These are phyloP conservation scores for Cadophora luteo-olivacea DNA, from an alignment of 2,329 filamentous ascomycete genomes.

Conservation along the genomic window DNA sequence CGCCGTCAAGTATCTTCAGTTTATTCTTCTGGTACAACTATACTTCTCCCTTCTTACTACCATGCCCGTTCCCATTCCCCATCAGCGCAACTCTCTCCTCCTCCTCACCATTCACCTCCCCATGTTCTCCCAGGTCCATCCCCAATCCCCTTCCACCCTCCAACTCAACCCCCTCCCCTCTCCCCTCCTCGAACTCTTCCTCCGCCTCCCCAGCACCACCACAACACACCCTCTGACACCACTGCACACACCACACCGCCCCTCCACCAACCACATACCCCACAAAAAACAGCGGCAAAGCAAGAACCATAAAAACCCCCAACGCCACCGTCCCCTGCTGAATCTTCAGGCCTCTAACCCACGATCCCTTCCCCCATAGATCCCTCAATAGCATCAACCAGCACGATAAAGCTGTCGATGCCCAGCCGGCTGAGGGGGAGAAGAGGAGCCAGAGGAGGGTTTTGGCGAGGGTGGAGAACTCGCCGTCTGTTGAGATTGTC, in stretches of 20 bases:
- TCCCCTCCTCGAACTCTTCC: neutral
- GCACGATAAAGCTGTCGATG: slow-evolving; percentile 16
- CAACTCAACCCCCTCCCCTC: no score
- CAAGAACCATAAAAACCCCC: slow-evolving; percentile 2
- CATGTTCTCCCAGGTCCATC: neutral
- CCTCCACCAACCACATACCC: slow-evolving; percentile 13
- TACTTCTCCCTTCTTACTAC: slow-evolving; percentile 8
- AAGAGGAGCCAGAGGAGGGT: slow-evolving; percentile 3
- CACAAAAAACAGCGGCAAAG: slow-evolving; percentile 17
- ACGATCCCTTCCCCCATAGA: slow-evolving; percentile 22
- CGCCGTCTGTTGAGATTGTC: no score
- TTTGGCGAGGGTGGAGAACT: no score
- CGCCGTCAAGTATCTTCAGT: no score
- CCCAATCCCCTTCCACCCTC: neutral
- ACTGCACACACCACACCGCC: slow-evolving; percentile 19
- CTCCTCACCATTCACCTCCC: neutral
- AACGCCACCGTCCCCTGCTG: slow-evolving; percentile 1
- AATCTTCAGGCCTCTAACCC: neutral
- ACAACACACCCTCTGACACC: slow-evolving; percentile 28
- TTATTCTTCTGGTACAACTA: neutral
- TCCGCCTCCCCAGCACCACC: slow-evolving; percentile 24
- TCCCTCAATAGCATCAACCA: slow-evolving; percentile 26
- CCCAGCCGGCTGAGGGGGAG: neutral
- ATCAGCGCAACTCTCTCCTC: slow-evolving; percentile 24
- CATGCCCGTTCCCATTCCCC: slow-evolving; percentile 1